Percentiles rank a stretch among this genome's conserved stretches.
Evolutionary conservation across 208 protist genomes (phyloP).

Genomic region (Histomonas meleagridis): DNA sequence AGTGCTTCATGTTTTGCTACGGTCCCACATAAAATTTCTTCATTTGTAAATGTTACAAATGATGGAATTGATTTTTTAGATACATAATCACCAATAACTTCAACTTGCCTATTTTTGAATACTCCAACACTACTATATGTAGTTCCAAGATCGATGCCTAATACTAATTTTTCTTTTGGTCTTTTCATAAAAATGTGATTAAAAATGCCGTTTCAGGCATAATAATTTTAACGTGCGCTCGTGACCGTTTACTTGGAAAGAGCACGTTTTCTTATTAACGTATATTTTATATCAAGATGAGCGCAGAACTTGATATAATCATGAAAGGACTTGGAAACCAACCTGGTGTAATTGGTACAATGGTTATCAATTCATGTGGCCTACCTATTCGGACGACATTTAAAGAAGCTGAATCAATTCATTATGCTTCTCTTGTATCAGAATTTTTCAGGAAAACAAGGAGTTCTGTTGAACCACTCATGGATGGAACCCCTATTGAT

Average conservation of each 20-base stretch:
- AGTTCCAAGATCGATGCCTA: conserved; percentile 39
- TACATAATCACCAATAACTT: conserved; percentile 95
- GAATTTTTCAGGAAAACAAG: conserved; percentile 21
- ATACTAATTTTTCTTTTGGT: not conserved
- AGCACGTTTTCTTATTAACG: too few species aligned
- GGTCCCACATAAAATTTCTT: conserved; percentile 61
- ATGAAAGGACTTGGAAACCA: not conserved
- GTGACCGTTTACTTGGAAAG: too few species aligned
- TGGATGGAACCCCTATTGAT: not conserved
- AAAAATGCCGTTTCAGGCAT: too few species aligned
- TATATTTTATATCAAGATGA: conserved; percentile 20
- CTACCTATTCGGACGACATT: not conserved
- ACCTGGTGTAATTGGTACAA: not conserved
- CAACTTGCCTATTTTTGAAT: conserved; percentile 53
- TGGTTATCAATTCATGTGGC: not conserved
- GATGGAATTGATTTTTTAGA: conserved; percentile 96
- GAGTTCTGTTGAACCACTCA: not conserved
- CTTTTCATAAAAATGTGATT: too few species aligned
- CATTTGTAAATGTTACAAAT: conserved; percentile 86
- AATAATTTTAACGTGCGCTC: too few species aligned
- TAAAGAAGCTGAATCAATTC: conserved; percentile 4
- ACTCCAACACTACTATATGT: not conserved
- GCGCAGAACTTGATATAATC: conserved; percentile 6
- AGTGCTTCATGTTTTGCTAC: conserved; percentile 73
- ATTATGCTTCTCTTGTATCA: not conserved